Percentiles rank a stretch among this genome's conserved stretches.
phyloP scores from a whole-genome alignment of 805 yeast genomes.

The Saccharomycopsis sp. region DNA sequence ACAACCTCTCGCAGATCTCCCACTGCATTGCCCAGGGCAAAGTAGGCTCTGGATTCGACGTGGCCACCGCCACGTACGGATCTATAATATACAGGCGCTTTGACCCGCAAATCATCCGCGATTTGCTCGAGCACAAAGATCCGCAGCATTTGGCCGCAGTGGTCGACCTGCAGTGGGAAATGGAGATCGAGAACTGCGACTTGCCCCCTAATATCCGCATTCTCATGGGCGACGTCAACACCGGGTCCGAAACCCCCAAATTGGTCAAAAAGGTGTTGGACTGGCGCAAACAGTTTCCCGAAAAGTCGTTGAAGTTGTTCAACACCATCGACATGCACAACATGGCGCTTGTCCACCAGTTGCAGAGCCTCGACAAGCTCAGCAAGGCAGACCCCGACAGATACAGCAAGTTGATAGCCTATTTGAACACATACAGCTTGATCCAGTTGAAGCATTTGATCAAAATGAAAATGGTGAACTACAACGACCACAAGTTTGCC shows the following conservation, averaged over 20 bases:
- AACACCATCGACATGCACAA: conserved; percentile 52
- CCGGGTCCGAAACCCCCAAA: conserved; percentile 93
- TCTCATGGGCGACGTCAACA: conserved; percentile 88
- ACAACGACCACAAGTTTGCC: conserved; percentile 16
- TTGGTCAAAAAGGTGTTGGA: conserved; percentile 66
- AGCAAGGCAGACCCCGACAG: conserved; percentile 27
- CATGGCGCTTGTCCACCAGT: conserved; percentile 41
- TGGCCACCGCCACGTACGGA: conserved; percentile 92
- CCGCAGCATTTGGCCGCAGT: conserved; percentile 29
- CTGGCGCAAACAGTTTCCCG: conserved; percentile 58
- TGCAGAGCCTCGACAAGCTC: conserved; percentile 36
- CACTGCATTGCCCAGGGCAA: conserved; percentile 94
- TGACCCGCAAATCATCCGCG: conserved; percentile 43
- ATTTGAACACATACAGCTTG: conserved; percentile 15
- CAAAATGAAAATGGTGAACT: conserved; percentile 22
- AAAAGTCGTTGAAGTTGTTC: conserved; percentile 48
- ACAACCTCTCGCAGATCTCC: conserved; percentile 80
- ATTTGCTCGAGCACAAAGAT: conserved; percentile 29
- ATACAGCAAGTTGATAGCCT: conserved; percentile 29
- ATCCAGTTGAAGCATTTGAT: conserved; percentile 21
- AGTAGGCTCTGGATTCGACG: conserved; percentile 96
- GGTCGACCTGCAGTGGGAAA: conserved; percentile 47
- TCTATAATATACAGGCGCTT: conserved; percentile 79
- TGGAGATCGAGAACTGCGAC: conserved; percentile 44
- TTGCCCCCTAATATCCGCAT: conserved; percentile 66